Evolutionary conservation across 208 protist genomes (phyloP).

Genomic region (Wallacemonas sp.): DNA sequence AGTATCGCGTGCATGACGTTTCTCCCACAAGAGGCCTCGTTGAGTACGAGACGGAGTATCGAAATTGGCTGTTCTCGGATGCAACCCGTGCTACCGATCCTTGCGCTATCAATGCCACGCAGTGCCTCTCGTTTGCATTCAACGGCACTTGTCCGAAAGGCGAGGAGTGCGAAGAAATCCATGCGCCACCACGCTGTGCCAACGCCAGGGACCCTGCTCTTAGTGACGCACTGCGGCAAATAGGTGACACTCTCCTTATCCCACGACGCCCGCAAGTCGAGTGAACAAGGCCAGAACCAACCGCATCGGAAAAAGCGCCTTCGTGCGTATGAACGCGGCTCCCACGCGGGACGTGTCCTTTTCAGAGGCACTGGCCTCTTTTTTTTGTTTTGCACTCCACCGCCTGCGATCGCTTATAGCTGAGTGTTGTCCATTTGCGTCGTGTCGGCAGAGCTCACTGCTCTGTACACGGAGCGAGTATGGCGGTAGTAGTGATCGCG

Average conservation of each 20-base stretch:
- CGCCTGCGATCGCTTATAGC: no score
- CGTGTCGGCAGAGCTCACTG: no score
- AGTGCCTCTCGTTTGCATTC: slow-evolving; percentile 37
- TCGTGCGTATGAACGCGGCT: no score
- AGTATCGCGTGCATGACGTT: slow-evolving; percentile 48
- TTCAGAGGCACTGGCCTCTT: no score
- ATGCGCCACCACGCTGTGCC: slow-evolving; percentile 35
- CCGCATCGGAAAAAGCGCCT: no score
- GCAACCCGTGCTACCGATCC: slow-evolving; percentile 18
- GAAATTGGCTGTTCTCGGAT: slow-evolving; percentile 46
- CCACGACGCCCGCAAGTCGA: no score
- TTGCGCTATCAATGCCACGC: slow-evolving; percentile 24
- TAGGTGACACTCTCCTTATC: slow-evolving; percentile 17
- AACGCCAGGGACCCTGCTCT: slow-evolving; percentile 45
- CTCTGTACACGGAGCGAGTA: no score
- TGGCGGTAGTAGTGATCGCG: no score
- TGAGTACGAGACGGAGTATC: slow-evolving; percentile 46
- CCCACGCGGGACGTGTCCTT: no score
- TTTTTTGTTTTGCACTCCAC: no score
- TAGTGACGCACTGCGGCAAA: slow-evolving; percentile 29
- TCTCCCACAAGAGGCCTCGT: slow-evolving; percentile 35
- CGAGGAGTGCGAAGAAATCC: slow-evolving; percentile 35
- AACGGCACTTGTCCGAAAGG: slow-evolving; percentile 28
- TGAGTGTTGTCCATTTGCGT: no score
- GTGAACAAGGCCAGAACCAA: no score